Evolutionary conservation across 768 basidiomycete species (phyloP).

Genomic region (Macrolepiota dolichaula): DNA sequence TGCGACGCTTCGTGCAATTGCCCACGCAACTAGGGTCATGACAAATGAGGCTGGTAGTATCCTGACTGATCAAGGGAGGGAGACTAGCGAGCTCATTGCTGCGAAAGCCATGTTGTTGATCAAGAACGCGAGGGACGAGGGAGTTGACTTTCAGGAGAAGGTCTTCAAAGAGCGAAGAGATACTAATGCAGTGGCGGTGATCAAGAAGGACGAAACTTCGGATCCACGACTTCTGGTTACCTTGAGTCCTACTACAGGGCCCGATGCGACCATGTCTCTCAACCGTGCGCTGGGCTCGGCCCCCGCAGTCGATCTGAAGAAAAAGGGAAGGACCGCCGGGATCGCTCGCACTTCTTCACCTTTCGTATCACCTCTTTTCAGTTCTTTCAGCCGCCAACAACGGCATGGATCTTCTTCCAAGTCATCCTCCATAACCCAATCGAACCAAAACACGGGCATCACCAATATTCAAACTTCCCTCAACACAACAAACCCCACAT

Average conservation of each 20-base stretch:
- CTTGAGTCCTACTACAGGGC: constrained; percentile 36
- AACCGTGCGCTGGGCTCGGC: constrained; percentile 39
- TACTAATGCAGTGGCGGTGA: constrained; percentile 11
- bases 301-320: constrained; percentile 29
- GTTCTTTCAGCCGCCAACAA: constrained; percentile 53
- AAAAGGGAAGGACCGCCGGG: constrained; percentile 28
- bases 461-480: background rate
- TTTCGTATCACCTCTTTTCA: constrained; percentile 57
- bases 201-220: constrained; percentile 18
- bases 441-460: constrained; percentile 14
- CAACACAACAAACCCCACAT: background rate
- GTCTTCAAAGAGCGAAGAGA: constrained; percentile 44
- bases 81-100: constrained; percentile 58
- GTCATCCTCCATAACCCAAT: constrained; percentile 5
- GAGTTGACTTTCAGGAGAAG: constrained; percentile 45
- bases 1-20: constrained; percentile 68
- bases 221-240: constrained; percentile 38
- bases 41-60: constrained; percentile 73
- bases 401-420: constrained; percentile 36
- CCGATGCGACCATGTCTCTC: constrained; percentile 42
- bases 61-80: constrained; percentile 65
- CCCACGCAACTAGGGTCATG: constrained; percentile 86
- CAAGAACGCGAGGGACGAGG: constrained; percentile 62
- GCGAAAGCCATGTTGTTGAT: constrained; percentile 67
- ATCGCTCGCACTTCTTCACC: constrained; percentile 33